Conservation (phyloP, 1,284 basidiomycete species). For the Nidula niveotomentosa region DNA sequence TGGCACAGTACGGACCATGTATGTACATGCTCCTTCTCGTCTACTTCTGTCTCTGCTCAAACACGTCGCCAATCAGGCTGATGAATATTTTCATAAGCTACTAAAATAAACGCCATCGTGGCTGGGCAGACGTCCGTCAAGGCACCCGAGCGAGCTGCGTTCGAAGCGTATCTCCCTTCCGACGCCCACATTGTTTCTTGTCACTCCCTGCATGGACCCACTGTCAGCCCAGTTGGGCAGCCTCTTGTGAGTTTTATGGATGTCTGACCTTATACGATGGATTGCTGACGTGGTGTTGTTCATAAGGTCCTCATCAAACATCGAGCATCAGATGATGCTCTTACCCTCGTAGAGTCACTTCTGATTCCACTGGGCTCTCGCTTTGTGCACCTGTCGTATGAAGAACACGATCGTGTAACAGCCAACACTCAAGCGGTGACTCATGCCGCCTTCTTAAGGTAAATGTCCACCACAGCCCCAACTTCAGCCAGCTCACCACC, state of each 20-base stretch:
- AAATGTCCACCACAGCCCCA: constrained; percentile 6
- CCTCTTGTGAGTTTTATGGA: constrained; percentile 63
- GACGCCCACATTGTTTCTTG: constrained; percentile 92
- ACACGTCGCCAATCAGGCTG: neutral
- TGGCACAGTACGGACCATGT: constrained; percentile 91
- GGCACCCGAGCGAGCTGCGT: constrained; percentile 89
- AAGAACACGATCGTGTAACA: constrained; percentile 95
- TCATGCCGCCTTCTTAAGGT: constrained; percentile 97
- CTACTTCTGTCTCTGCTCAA: too few species aligned
- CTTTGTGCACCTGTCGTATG: constrained; percentile 92
- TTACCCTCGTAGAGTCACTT: constrained; percentile 82
- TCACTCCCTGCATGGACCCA: constrained; percentile 95
- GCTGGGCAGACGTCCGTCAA: constrained; percentile 98
- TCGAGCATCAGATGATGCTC: constrained; percentile 74
- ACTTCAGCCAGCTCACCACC: constrained; percentile 2
- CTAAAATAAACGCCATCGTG: constrained; percentile 91
- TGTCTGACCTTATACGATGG: too few species aligned
- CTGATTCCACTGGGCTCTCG: constrained; percentile 83
- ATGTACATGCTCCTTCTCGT: constrained; percentile 23
- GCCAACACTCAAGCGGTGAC: constrained; percentile 99
- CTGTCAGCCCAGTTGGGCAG: constrained; percentile 91
- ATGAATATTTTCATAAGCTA: constrained; percentile 51
- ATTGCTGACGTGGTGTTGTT: too few species aligned
- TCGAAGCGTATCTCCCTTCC: constrained; percentile 84
- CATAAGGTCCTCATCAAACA: constrained; percentile 83